phyloP scores from a whole-genome alignment of 1,284 basidiomycete species.

The Schizophyllum commune region DNA sequence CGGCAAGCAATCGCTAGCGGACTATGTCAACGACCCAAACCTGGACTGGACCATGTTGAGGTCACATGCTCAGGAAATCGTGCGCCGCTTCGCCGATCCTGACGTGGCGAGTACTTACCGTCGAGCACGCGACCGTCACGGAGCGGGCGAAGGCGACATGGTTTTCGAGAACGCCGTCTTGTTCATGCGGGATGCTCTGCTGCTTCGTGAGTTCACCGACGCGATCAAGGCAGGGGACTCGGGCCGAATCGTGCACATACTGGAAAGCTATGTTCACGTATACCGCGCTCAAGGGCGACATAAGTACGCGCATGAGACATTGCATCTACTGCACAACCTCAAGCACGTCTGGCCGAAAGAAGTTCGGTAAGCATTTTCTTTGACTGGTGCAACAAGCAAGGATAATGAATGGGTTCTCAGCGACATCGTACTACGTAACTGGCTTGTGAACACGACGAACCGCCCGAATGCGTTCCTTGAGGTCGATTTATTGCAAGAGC shows the following conservation, averaged over 20 bases:
- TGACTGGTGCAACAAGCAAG: no score
- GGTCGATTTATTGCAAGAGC: constrained; percentile 34
- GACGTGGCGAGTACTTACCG: no score
- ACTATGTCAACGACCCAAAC: no score
- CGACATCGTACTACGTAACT: constrained; percentile 27
- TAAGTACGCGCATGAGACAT: constrained; percentile 33
- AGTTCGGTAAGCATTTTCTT: constrained; percentile 16
- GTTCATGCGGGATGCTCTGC: constrained; percentile 27
- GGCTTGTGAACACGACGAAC: constrained; percentile 30
- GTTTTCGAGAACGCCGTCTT: constrained; percentile 28
- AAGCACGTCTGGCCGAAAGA: constrained; percentile 27
- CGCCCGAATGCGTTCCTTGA: constrained; percentile 21
- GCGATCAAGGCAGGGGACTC: constrained; percentile 29
- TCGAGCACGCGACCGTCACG: no score
- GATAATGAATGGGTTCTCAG: constrained; percentile 10
- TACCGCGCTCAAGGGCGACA: constrained; percentile 25
- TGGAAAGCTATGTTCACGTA: constrained; percentile 25
- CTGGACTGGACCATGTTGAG: no score
- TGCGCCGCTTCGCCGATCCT: no score
- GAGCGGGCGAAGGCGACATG: constrained; percentile 19
- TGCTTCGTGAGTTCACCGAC: constrained; percentile 26
- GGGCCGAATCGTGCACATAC: constrained; percentile 22
- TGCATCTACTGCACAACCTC: constrained; percentile 31
- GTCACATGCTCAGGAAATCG: no score
- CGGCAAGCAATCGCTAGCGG: background rate